A percentile compares a stretch with the other conserved stretches of the same genome.
These are phyloP conservation scores for Ustilaginoidea virens DNA, from an alignment of 2,329 filamentous ascomycete genomes.

Conservation along the genomic window DNA sequence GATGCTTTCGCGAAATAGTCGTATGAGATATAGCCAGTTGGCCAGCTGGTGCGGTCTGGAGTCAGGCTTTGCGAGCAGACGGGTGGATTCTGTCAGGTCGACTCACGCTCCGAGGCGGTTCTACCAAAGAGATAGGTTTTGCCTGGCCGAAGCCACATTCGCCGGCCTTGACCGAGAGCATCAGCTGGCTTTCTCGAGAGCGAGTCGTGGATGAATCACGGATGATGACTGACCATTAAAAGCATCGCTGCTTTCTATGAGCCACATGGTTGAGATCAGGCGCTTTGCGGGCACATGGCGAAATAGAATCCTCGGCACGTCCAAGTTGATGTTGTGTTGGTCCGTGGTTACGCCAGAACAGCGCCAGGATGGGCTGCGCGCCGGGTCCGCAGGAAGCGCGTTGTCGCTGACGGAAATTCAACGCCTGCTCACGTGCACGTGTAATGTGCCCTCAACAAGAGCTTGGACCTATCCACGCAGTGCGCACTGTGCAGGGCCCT, in stretches of 20 bases:
- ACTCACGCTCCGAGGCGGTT: constrained; percentile 48
- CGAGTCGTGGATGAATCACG: background rate
- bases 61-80: too few species aligned
- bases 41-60: constrained; percentile 30
- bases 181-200: constrained; percentile 3
- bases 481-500: too few species aligned
- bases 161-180: constrained; percentile 20
- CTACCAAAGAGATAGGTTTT: constrained; percentile 77
- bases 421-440: too few species aligned
- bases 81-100: background rate
- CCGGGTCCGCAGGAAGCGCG: too few species aligned
- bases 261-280: constrained; percentile 36
- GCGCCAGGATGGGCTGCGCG: too few species aligned
- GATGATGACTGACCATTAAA: constrained; percentile 25
- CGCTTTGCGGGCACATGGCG: background rate
- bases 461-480: too few species aligned
- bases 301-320: too few species aligned
- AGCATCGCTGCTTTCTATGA: constrained; percentile 42
- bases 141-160: constrained; percentile 73
- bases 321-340: too few species aligned
- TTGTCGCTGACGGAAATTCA: too few species aligned
- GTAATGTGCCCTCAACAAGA: too few species aligned
- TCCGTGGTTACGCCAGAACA: too few species aligned
- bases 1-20: constrained; percentile 77
- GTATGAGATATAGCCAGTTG: constrained; percentile 60